Percentiles rank a stretch among this genome's conserved stretches.
Conservation (phyloP, 306 rosid species). For the Hippophae gyantsensis region DNA sequence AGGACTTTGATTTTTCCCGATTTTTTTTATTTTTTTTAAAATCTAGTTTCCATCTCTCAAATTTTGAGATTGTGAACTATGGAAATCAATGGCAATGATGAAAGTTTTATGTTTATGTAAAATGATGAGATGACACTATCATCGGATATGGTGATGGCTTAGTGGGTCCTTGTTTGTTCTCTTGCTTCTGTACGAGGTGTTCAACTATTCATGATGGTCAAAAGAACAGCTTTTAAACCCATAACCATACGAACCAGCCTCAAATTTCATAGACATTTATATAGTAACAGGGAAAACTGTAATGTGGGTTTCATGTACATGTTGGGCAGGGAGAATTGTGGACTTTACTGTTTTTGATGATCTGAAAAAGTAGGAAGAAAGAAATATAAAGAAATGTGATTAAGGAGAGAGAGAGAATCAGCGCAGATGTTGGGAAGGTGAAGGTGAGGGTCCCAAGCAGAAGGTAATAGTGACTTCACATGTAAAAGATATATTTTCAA, state of each 20-base stretch:
- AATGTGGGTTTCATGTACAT: no score
- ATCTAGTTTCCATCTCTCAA: background rate
- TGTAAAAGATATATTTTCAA: slow-evolving; percentile 1
- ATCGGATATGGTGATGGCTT: slow-evolving; percentile 20
- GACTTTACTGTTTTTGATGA: slow-evolving; percentile 6
- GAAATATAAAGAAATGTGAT: background rate
- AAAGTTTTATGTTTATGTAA: slow-evolving; percentile 9
- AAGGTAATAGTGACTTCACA: slow-evolving; percentile 12
- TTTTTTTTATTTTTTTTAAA: background rate
- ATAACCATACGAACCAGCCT: background rate
- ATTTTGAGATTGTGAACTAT: background rate
- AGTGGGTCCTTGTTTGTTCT: slow-evolving; percentile 8
- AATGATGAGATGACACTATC: slow-evolving; percentile 23
- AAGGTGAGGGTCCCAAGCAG: slow-evolving; percentile 20
- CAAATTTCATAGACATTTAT: background rate
- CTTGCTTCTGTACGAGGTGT: slow-evolving; percentile 11
- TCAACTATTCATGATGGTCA: slow-evolving; percentile 4
- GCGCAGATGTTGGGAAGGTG: slow-evolving; percentile 27
- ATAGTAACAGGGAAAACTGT: background rate
- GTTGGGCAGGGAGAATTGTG: background rate
- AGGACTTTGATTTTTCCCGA: background rate
- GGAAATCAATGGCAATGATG: slow-evolving; percentile 28
- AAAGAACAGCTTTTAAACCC: background rate
- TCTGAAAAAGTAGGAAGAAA: slow-evolving; percentile 5
- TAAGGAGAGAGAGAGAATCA: slow-evolving; percentile 18